Percentiles rank a stretch among this genome's conserved stretches.
These are phyloP conservation scores for Penicillium psychrofluorescens DNA, from an alignment of 495 filamentous ascomycete species.

Conservation along the genomic window DNA sequence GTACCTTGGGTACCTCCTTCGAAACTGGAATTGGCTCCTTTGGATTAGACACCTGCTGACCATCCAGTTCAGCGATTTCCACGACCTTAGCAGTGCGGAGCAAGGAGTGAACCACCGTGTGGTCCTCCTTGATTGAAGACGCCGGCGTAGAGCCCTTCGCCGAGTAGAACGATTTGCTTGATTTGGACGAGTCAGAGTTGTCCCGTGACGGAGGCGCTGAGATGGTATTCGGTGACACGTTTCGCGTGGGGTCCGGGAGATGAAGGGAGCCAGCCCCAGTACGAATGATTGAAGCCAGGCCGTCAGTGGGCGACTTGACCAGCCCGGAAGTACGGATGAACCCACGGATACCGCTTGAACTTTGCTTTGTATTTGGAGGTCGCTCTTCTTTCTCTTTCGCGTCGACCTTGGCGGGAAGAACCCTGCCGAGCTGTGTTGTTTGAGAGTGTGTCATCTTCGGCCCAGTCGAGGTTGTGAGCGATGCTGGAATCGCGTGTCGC, in stretches of 20 bases:
- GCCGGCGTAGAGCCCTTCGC: not conserved
- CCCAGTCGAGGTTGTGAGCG: constrained; percentile 18
- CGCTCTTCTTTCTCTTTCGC: constrained; percentile 2
- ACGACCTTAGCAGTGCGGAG: constrained; percentile 8
- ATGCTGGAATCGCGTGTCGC: constrained; percentile 18
- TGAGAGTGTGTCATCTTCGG: constrained; percentile 15
- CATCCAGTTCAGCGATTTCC: constrained; percentile 37
- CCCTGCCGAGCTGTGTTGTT: constrained; percentile 4
- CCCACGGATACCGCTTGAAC: constrained; percentile 24
- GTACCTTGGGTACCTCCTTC: no score
- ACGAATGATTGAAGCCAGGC: constrained; percentile 16
- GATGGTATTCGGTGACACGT: constrained; percentile 10
- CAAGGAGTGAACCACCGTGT: constrained; percentile 12
- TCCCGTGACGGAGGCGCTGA: constrained; percentile 11
- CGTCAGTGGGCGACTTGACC: constrained; percentile 25
- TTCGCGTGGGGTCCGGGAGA: constrained; percentile 1
- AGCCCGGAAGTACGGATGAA: constrained; percentile 35
- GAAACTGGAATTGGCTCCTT: not conserved
- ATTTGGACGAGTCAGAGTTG: constrained; percentile 20
- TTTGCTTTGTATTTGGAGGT: constrained; percentile 9
- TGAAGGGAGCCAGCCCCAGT: constrained; percentile 11
- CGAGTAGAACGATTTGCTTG: constrained; percentile 1
- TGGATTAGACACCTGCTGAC: constrained; percentile 24
- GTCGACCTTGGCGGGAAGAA: constrained; percentile 6
- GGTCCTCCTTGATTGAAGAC: constrained; percentile 1